phyloP scores from a whole-genome alignment of 2,329 filamentous ascomycete genomes.

The Aspergillus melleus region DNA sequence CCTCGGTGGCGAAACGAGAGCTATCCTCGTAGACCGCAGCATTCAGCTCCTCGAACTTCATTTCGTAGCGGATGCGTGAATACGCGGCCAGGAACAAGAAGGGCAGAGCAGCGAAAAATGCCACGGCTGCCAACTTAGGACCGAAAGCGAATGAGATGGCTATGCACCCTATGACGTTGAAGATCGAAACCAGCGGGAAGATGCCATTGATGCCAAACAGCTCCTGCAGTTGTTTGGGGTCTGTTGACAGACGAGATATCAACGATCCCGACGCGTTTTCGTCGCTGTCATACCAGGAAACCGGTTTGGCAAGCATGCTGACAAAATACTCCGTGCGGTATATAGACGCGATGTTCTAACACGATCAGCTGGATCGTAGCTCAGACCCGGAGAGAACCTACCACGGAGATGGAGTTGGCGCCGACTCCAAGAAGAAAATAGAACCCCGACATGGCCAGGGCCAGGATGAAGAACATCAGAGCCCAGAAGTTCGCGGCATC shows the following conservation, averaged over 20 bases:
- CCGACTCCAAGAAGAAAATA: constrained; percentile 46
- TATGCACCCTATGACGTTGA: constrained; percentile 65
- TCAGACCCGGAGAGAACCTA: constrained; percentile 27
- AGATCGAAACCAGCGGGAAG: constrained; percentile 61
- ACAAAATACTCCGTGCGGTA: constrained; percentile 7
- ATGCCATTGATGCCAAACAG: constrained; percentile 49
- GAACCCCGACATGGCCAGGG: constrained; percentile 46
- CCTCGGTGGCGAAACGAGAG: constrained; percentile 72
- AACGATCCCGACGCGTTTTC: constrained; percentile 3
- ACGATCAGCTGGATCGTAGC: constrained; percentile 30
- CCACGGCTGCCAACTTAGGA: constrained; percentile 74
- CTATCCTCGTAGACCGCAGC: constrained; percentile 69
- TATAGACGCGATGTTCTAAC: constrained; percentile 2
- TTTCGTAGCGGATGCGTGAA: constrained; percentile 61
- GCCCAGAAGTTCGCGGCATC: constrained; percentile 52
- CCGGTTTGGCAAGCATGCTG: constrained; percentile 1
- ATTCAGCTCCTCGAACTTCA: constrained; percentile 68
- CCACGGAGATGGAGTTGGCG: constrained; percentile 50
- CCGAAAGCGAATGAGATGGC: constrained; percentile 69
- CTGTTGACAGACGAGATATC: constrained; percentile 15
- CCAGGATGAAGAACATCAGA: constrained; percentile 58
- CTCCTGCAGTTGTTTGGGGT: constrained; percentile 53
- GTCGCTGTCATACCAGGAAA: constrained; percentile 2
- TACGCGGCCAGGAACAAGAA: constrained; percentile 52
- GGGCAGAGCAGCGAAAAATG: constrained; percentile 59